These are phyloP conservation scores for Craterostigma plantagineum DNA, from an alignment of 257 asterid species.

Conservation along the genomic window DNA sequence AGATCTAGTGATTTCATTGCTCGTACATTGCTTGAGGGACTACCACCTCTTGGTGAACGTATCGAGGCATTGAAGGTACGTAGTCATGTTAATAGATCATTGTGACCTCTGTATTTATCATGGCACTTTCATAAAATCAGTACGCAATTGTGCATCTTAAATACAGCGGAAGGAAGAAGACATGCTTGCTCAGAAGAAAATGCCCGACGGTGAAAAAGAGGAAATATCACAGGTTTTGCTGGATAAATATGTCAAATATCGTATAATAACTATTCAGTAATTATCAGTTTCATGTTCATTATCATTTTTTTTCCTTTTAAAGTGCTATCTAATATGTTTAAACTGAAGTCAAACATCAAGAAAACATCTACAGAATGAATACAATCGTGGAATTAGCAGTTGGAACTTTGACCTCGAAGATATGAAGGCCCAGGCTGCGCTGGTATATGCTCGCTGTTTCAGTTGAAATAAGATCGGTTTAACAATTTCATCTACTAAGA, in stretches of 20 bases:
- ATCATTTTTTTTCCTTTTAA: too few species aligned
- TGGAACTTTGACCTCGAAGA: slow-evolving; percentile 75
- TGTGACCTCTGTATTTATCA: too few species aligned
- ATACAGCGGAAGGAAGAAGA: slow-evolving; percentile 75
- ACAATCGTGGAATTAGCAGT: slow-evolving; percentile 67
- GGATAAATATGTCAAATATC: too few species aligned
- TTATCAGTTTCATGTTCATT: too few species aligned
- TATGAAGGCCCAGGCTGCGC: slow-evolving; percentile 70
- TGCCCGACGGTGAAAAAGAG: slow-evolving; percentile 85
- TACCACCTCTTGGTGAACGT: slow-evolving; percentile 86
- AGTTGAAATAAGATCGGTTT: neutral
- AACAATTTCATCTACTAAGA: neutral
- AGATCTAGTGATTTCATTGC: slow-evolving; percentile 73
- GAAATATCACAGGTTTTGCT: slow-evolving; percentile 76
- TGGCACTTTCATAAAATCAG: too few species aligned
- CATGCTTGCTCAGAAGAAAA: slow-evolving; percentile 94
- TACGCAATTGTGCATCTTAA: too few species aligned
- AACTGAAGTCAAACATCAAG: neutral
- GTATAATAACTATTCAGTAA: too few species aligned
- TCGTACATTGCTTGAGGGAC: slow-evolving; percentile 64
- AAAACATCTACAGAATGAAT: slow-evolving; percentile 32
- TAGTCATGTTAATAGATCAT: slow-evolving; percentile 2
- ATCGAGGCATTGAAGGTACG: slow-evolving; percentile 71
- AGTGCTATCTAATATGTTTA: neutral
- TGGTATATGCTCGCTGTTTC: slow-evolving; percentile 26